Conservation (phyloP, 176 grass and related monocot genomes). For the Thalia dealbata region DNA sequence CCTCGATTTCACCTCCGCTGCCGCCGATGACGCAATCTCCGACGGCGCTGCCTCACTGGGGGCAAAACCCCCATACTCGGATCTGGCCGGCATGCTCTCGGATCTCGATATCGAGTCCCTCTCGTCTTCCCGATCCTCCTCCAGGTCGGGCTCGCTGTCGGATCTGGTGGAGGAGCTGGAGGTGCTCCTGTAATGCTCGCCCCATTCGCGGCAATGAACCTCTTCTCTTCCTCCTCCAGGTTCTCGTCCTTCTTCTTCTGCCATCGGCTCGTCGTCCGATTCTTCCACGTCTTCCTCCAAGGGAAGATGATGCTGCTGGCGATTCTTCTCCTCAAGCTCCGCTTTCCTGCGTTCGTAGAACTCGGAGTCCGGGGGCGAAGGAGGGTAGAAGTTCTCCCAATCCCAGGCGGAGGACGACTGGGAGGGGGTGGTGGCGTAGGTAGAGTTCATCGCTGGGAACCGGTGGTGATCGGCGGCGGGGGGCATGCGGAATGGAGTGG, state of each 20-base stretch:
- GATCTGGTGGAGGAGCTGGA: conserved; percentile 17
- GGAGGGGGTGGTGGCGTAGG: conserved; percentile 50
- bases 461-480: conserved; percentile 22
- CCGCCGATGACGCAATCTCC: conserved; percentile 24
- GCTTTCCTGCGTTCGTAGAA: conserved; percentile 76
- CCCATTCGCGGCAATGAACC: conserved; percentile 32
- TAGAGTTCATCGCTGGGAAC: conserved; percentile 13
- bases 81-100: conserved; percentile 60
- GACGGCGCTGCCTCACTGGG: conserved; percentile 13
- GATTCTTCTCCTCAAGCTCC: conserved; percentile 60
- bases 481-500: conserved; percentile 52
- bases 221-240: conserved; percentile 35
- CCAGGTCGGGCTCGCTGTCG: conserved; percentile 8
- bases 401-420: conserved; percentile 87
- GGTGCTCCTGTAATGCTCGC: conserved; percentile 23
- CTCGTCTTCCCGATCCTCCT: conserved; percentile 25
- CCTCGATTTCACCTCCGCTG: conserved; percentile 28
- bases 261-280: conserved; percentile 28
- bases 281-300: conserved; percentile 48
- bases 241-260: conserved; percentile 3
- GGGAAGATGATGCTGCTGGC: conserved; percentile 44
- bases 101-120: conserved; percentile 17
- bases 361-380: conserved; percentile 92
- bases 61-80: conserved; percentile 38
- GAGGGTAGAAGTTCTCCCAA: conserved; percentile 97